Percentiles rank a stretch among this genome's conserved stretches.
These are phyloP conservation scores for Pontederia crassipes DNA, from an alignment of 176 grass and related monocot genomes.

Conservation along the genomic window DNA sequence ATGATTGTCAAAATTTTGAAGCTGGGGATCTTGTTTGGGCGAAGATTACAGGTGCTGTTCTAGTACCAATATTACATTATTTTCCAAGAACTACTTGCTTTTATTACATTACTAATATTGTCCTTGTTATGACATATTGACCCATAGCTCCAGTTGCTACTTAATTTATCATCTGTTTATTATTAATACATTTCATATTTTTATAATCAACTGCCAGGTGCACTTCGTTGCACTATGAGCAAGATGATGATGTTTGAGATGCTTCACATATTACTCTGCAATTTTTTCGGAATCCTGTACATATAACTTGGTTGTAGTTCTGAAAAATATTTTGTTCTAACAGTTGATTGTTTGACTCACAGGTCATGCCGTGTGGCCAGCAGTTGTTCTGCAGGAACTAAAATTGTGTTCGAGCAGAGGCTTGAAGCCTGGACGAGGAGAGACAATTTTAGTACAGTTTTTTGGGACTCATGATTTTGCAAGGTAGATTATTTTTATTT, in stretches of 20 bases:
- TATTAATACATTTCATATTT: too few species aligned
- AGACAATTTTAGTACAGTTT: slow-evolving; percentile 84
- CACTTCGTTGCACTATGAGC: too few species aligned
- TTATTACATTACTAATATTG: too few species aligned
- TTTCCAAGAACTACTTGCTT: too few species aligned
- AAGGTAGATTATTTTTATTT: slow-evolving; percentile 29
- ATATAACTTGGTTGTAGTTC: not conserved
- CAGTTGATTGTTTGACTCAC: slow-evolving; percentile 28
- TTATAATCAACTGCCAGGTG: too few species aligned
- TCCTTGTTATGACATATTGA: too few species aligned
- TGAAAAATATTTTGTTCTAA: slow-evolving; percentile 5
- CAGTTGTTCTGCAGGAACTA: slow-evolving; percentile 80
- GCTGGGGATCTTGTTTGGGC: slow-evolving; percentile 95
- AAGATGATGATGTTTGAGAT: too few species aligned
- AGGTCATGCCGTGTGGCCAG: slow-evolving; percentile 99
- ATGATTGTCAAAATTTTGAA: slow-evolving; percentile 83
- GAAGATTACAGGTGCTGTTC: slow-evolving; percentile 81
- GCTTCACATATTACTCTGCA: too few species aligned
- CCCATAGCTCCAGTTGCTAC: too few species aligned
- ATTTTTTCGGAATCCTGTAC: not conserved
- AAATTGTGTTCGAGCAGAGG: slow-evolving; percentile 38
- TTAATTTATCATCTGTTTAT: too few species aligned
- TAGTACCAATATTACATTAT: not conserved
- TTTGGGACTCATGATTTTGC: slow-evolving; percentile 99
- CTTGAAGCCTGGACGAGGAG: slow-evolving; percentile 51